phyloP scores from a whole-genome alignment of 192 early-diverging fungal species.

The Pilaira anomala region DNA sequence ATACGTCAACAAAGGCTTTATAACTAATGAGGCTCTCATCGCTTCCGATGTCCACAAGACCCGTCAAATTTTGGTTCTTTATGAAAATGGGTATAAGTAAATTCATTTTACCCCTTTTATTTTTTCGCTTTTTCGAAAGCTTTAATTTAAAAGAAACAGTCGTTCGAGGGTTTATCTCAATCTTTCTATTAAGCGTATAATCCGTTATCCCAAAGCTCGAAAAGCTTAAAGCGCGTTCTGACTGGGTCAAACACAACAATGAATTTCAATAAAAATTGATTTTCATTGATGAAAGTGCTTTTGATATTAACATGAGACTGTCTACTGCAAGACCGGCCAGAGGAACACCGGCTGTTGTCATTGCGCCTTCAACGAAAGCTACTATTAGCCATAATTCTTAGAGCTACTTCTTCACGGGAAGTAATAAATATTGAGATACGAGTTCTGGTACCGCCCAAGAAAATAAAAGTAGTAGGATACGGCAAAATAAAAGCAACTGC shows the following conservation, averaged over 20 bases:
- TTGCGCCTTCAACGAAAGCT: constrained; percentile 5
- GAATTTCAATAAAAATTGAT: constrained; percentile 10
- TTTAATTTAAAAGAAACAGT: too few species aligned
- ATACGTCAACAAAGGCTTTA: too few species aligned
- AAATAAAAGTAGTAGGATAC: not conserved
- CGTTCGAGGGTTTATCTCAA: too few species aligned
- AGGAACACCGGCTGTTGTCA: constrained; percentile 8
- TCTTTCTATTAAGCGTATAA: too few species aligned
- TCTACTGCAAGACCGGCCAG: not conserved
- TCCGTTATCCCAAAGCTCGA: too few species aligned
- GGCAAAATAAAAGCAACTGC: not conserved
- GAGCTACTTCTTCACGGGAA: constrained; percentile 15
- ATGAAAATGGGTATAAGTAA: too few species aligned
- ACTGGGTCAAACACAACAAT: constrained; percentile 5
- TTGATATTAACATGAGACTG: constrained; percentile 24
- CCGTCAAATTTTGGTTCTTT: too few species aligned
- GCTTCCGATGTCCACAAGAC: too few species aligned
- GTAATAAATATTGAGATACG: constrained; percentile 1
- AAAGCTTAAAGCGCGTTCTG: too few species aligned
- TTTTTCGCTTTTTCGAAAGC: too few species aligned
- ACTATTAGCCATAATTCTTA: constrained; percentile 8
- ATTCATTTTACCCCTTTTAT: too few species aligned
- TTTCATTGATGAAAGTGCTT: constrained; percentile 22
- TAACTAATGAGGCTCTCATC: too few species aligned
- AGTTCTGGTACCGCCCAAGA: not conserved